Evolutionary conservation across 164 flowering plant species (phyloP).

Genomic region (Vitis rotundifolia): DNA sequence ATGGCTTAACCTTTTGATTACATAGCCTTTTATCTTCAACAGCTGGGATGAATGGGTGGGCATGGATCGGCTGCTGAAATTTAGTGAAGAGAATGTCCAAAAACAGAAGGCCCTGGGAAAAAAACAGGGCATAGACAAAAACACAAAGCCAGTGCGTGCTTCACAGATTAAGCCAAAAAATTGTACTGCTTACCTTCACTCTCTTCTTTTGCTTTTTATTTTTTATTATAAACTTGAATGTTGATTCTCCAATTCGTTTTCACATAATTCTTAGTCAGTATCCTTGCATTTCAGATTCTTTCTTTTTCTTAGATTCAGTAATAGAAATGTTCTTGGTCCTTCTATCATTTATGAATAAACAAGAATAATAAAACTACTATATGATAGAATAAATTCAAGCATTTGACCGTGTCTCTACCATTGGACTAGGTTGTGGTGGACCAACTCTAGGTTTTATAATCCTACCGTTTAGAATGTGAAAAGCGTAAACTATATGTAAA

Average conservation of each 20-base stretch:
- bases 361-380: too few relatives aligned
- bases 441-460: too few relatives aligned
- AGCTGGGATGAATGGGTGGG: slow-evolving; percentile 93
- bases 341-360: too few relatives aligned
- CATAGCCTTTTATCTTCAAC: slow-evolving; percentile 17
- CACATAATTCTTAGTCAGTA: too few relatives aligned
- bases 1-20: background rate
- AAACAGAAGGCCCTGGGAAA: slow-evolving; percentile 36
- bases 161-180: slow-evolving; percentile 49
- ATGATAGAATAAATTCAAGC: too few relatives aligned
- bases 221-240: background rate
- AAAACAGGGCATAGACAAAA: slow-evolving; percentile 38
- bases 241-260: background rate
- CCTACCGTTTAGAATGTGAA: too few relatives aligned
- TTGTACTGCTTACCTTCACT: slow-evolving; percentile 46
- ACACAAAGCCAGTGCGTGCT: slow-evolving; percentile 47
- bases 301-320: too few relatives aligned
- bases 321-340: too few relatives aligned
- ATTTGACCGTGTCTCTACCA: too few relatives aligned
- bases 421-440: too few relatives aligned
- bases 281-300: too few relatives aligned
- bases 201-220: background rate
- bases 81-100: slow-evolving; percentile 52
- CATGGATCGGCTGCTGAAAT: slow-evolving; percentile 54
- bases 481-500: too few relatives aligned